Conservation (phyloP, 495 filamentous ascomycete species). For the Podospora bellae-mahoneyi region DNA sequence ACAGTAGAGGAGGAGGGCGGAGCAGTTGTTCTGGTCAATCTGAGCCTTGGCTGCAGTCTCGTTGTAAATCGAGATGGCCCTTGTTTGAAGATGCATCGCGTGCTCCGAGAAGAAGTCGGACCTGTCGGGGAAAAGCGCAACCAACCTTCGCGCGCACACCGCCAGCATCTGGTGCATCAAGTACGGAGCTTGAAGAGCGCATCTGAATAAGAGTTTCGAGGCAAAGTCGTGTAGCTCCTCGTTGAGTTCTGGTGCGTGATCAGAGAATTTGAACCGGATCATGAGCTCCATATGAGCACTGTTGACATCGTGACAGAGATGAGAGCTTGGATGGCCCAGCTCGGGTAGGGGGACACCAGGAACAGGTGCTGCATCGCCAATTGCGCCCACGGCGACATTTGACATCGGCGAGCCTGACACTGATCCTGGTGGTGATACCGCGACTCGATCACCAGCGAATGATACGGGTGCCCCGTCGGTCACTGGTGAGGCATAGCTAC, state of each 20-base stretch:
- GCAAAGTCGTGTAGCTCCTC: conserved; percentile 20
- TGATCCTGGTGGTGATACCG: conserved; percentile 6
- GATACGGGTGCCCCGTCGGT: background rate
- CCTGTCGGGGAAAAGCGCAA: conserved; percentile 25
- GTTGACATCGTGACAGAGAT: conserved; percentile 28
- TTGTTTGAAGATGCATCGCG: conserved; percentile 35
- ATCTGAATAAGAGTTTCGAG: conserved; percentile 18
- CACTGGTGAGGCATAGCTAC: conserved; percentile 27
- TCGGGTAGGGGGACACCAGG: conserved; percentile 21
- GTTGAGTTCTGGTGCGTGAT: conserved; percentile 30
- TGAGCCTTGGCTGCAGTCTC: conserved; percentile 22
- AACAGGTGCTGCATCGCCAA: conserved; percentile 14
- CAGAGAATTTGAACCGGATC: conserved; percentile 29
- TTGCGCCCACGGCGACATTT: background rate
- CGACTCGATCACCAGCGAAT: background rate
- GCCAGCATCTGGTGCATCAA: conserved; percentile 38
- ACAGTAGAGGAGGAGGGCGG: conserved; percentile 35
- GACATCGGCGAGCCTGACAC: background rate
- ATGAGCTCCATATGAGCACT: conserved; percentile 39
- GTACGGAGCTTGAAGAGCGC: conserved; percentile 33
- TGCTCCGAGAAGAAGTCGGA: conserved; percentile 27
- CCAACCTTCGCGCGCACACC: conserved; percentile 35
- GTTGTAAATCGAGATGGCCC: conserved; percentile 40
- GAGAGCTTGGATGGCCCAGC: conserved; percentile 14
- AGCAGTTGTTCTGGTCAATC: conserved; percentile 36